These are phyloP conservation scores for Plasmodium gonderi DNA, from an alignment of 169 alveolate genomes.

Conservation along the genomic window DNA sequence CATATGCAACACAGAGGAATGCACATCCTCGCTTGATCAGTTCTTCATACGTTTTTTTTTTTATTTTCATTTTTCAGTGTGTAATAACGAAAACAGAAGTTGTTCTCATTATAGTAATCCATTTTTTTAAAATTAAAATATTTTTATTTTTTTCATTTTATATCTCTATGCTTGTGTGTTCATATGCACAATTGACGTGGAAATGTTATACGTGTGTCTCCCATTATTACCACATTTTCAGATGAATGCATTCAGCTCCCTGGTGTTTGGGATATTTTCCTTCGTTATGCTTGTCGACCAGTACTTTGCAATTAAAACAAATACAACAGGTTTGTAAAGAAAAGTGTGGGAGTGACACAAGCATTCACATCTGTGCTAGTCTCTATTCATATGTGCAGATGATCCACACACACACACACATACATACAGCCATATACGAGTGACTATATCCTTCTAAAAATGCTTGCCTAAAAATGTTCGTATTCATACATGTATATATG, in stretches of 20 bases:
- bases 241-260: conserved; percentile 27
- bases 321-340: conserved; percentile 46
- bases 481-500: neutral
- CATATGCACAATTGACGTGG: neutral
- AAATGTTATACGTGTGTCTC: neutral
- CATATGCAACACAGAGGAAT: no score
- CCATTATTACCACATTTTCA: neutral
- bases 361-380: no score
- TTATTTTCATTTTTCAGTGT: conserved; percentile 28
- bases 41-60: neutral
- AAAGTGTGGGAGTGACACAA: neutral
- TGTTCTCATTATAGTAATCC: conserved; percentile 20
- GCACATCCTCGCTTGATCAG: neutral
- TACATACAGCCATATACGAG: neutral
- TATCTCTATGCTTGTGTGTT: neutral
- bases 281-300: conserved; percentile 67
- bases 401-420: neutral
- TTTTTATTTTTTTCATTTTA: neutral
- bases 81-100: conserved; percentile 17
- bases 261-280: conserved; percentile 49
- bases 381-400: no score
- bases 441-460: neutral
- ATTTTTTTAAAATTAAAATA: neutral
- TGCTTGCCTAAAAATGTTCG: no score
- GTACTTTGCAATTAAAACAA: conserved; percentile 50